Evolutionary conservation across 2,329 filamentous ascomycete species (phyloP).

Genomic region (Trichoderma semiorbis): DNA sequence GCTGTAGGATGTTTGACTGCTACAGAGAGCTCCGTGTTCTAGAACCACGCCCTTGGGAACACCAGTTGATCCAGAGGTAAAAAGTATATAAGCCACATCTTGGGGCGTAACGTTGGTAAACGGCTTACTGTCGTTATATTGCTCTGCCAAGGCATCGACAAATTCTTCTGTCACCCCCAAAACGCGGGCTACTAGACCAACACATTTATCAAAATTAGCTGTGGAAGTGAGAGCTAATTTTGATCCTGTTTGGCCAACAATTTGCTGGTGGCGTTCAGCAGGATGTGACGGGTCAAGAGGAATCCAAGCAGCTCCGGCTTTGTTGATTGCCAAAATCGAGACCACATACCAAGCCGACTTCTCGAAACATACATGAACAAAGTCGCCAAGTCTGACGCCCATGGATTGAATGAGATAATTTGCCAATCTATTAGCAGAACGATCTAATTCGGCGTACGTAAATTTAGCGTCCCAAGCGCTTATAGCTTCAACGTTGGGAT

Average conservation of each 20-base stretch:
- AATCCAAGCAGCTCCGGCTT: conserved; percentile 15
- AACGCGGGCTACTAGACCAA: background rate
- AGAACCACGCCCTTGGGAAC: conserved; percentile 23
- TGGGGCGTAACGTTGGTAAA: background rate
- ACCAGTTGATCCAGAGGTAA: conserved; percentile 24
- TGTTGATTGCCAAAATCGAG: conserved; percentile 14
- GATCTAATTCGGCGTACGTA: conserved; percentile 7
- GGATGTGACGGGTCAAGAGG: conserved; percentile 16
- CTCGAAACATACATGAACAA: conserved; percentile 11
- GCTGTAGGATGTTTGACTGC: conserved; percentile 1
- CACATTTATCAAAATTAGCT: background rate
- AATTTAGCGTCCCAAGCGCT: conserved; percentile 9
- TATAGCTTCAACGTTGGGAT: background rate
- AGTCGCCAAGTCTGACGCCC: conserved; percentile 3
- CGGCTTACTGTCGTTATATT: conserved; percentile 32
- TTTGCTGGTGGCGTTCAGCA: conserved; percentile 5
- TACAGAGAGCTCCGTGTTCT: conserved; percentile 18
- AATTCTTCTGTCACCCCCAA: background rate
- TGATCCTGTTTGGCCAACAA: conserved; percentile 17
- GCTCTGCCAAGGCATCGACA: conserved; percentile 26
- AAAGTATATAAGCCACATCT: conserved; percentile 20
- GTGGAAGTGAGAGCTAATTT: conserved; percentile 10
- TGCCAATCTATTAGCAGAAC: background rate
- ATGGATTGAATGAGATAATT: background rate
- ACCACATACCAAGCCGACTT: conserved; percentile 14